Conservation (phyloP, 495 filamentous ascomycete species). For the Penicillium subrubescens region DNA sequence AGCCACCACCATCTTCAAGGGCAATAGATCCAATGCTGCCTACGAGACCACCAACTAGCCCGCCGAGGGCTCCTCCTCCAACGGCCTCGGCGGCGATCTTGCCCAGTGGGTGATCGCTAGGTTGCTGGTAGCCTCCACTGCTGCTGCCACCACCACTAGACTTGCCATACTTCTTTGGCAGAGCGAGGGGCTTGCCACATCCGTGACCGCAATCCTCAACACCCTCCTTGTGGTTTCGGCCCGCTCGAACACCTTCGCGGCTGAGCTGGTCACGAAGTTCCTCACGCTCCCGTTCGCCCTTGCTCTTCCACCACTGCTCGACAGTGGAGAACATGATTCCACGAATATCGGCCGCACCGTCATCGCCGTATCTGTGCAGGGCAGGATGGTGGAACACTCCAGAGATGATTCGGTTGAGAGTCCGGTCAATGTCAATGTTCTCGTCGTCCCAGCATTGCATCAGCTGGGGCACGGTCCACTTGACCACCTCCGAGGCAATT, state of each 20-base stretch:
- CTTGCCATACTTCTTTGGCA: conserved; percentile 40
- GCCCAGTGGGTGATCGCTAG: conserved; percentile 36
- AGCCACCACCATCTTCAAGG: conserved; percentile 35
- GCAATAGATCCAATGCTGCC: conserved; percentile 50
- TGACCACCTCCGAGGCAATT: conserved; percentile 72
- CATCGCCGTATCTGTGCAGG: conserved; percentile 65
- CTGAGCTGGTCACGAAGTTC: conserved; percentile 71
- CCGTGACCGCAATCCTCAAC: conserved; percentile 84
- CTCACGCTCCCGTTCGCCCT: conserved; percentile 60
- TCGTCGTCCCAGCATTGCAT: conserved; percentile 87
- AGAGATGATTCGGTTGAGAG: conserved; percentile 71
- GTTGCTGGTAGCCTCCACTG: conserved; percentile 20
- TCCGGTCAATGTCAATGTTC: conserved; percentile 61
- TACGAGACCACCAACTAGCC: conserved; percentile 53
- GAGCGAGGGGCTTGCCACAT: conserved; percentile 70
- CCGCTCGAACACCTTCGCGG: conserved; percentile 71
- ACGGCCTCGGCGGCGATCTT: conserved; percentile 47
- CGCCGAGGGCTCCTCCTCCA: conserved; percentile 52
- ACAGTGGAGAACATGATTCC: conserved; percentile 75
- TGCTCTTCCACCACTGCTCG: conserved; percentile 75
- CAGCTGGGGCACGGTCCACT: conserved; percentile 82
- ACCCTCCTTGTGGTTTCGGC: conserved; percentile 81
- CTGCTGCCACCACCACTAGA: conserved; percentile 29
- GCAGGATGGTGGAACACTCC: conserved; percentile 90
- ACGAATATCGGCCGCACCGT: conserved; percentile 74